Base-by-base conservation (phyloP, 257 asterid genomes). In the Verbascum thapsus region DNA sequence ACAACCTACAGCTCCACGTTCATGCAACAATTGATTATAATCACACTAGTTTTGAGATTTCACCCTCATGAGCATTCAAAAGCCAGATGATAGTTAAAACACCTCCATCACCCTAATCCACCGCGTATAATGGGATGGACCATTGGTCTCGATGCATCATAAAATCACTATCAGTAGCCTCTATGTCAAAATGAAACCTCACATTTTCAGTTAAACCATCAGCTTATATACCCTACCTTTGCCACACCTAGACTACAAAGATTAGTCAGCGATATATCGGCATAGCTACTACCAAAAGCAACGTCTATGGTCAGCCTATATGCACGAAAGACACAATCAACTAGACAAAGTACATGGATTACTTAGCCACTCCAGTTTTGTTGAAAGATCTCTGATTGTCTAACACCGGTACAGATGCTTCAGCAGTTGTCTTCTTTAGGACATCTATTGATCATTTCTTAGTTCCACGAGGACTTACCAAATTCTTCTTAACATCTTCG, bases 401-500 rank as follows among this genome's bases (percentile, higher is more conserved):
- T 37, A 82, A 57, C 0, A 66, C 74, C 0, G 90, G 90, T 58
- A 64, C 54, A 45, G 15, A 49, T 23, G 84, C 80, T 59, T 86
- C 88, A 0, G 80, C 88, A 0, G 80, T 73, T 30, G 88, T 32
- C 69, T 85, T 83, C 82, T 87, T 81, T 11, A 60, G 57, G 35
- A 10, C 75, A 59, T 78, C 85, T 10, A 45, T 64, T 7, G 65
- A 59, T 67, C 71, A 78, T 68, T 57, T 75, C 50, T 76, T 82
- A 26, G 57, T 32, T 61, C 66, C 76, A 2, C 79, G 80, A 0
- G 96, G 97, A 61, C 97, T 90, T 22, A 64, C 62, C 70, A 81
- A 57, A 57, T 70, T 83, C 78, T 85, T 84, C 78, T 85, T 88
- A 6, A 75, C 76, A 39, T 83, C 92, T 64, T 81, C 98, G 12